Percentiles rank a stretch among this genome's conserved stretches.
Conservation (phyloP, 495 filamentous ascomycete genomes). For the Aspergillus wentii region DNA sequence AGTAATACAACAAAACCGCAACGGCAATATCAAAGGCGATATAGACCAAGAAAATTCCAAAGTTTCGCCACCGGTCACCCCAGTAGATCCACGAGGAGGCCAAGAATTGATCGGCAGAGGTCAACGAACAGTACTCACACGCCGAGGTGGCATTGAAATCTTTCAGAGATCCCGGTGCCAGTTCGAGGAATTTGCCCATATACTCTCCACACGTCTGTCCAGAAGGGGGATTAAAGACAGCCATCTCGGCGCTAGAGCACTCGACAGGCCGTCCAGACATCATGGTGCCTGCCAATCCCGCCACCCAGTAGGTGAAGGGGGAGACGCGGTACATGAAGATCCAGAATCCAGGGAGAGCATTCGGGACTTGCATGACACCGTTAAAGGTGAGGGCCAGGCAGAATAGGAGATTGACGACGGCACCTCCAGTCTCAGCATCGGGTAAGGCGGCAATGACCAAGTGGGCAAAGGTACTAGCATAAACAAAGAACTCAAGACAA, state of each 20-base stretch:
- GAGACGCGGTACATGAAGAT: slow-evolving; percentile 66
- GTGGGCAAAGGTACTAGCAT: slow-evolving; percentile 44
- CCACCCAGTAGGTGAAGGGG: slow-evolving; percentile 52
- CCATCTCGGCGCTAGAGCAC: slow-evolving; percentile 52
- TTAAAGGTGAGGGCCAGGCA: slow-evolving; percentile 52
- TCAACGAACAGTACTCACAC: slow-evolving; percentile 38
- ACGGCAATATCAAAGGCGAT: slow-evolving; percentile 60
- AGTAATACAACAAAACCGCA: slow-evolving; percentile 64
- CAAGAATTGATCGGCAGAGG: slow-evolving; percentile 38
- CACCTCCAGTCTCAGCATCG: slow-evolving; percentile 49
- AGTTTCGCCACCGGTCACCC: slow-evolving; percentile 26
- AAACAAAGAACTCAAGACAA: slow-evolving; percentile 47
- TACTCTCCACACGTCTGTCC: slow-evolving; percentile 50
- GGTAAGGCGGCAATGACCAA: slow-evolving; percentile 54
- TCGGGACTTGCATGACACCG: slow-evolving; percentile 56
- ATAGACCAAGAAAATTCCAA: slow-evolving; percentile 54
- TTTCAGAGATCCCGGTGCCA: slow-evolving; percentile 22
- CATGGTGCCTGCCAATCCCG: slow-evolving; percentile 26
- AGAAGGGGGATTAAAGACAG: slow-evolving; percentile 44
- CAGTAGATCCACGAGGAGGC: slow-evolving; percentile 31
- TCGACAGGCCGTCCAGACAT: slow-evolving; percentile 49
- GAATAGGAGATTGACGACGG: slow-evolving; percentile 50
- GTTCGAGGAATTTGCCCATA: slow-evolving; percentile 21
- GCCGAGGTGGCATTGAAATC: slow-evolving; percentile 30
- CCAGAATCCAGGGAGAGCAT: slow-evolving; percentile 60